Conservation (phyloP, 352 stramenopile genomes). For the Phytophthora quininea region DNA sequence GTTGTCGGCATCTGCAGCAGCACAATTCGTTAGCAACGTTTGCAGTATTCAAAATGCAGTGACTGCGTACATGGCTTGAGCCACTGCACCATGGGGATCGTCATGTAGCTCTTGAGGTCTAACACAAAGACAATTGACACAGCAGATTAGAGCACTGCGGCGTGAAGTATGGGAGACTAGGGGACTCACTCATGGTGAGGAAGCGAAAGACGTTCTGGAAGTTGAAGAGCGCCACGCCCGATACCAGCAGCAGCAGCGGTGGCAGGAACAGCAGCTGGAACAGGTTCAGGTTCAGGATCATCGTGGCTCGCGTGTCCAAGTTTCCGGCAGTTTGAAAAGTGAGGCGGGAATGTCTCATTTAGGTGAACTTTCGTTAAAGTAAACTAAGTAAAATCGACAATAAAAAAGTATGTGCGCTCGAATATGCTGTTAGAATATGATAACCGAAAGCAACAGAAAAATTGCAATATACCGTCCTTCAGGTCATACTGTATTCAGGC, state of each 20-base stretch:
- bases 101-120: constrained; percentile 76
- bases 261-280: constrained; percentile 76
- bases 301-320: constrained; percentile 12
- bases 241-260: constrained; percentile 67
- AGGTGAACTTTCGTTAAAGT: too few species aligned
- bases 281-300: constrained; percentile 56
- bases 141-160: constrained; percentile 5
- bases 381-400: too few species aligned
- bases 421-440: too few species aligned
- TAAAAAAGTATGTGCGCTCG: too few species aligned
- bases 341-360: too few species aligned
- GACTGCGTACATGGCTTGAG: constrained; percentile 55
- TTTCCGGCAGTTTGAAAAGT: constrained; percentile 3
- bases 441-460: too few species aligned
- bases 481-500: too few species aligned
- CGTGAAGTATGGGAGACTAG: background rate
- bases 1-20: constrained; percentile 62
- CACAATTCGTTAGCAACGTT: too few species aligned
- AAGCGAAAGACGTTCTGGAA: constrained; percentile 82
- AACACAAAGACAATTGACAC: background rate
- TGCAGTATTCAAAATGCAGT: background rate
- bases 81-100: constrained; percentile 61
- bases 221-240: constrained; percentile 75
- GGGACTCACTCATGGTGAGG: constrained; percentile 61
- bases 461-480: too few species aligned